phyloP scores from a whole-genome alignment of 2,329 filamentous ascomycete genomes.

The Sporothrix variecibatus region DNA sequence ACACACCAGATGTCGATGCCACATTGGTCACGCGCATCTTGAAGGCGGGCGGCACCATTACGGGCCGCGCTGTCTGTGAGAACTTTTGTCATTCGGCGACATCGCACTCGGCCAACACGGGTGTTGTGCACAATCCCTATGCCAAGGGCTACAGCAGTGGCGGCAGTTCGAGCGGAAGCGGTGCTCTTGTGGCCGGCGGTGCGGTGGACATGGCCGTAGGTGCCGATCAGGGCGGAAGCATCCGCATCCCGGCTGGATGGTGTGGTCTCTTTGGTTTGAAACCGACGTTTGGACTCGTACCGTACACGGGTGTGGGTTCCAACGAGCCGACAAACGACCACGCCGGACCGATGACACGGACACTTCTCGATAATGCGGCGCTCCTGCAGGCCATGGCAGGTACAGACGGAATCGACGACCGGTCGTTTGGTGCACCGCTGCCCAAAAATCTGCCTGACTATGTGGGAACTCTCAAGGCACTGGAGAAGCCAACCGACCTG shows the following conservation, averaged over 20 bases:
- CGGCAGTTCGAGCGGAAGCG: conserved; percentile 49
- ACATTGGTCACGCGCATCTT: conserved; percentile 47
- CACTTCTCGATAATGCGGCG: conserved; percentile 36
- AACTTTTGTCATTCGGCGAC: conserved; percentile 46
- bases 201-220: conserved; percentile 40
- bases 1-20: conserved; percentile 40
- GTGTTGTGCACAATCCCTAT: conserved; percentile 50
- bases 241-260: conserved; percentile 38
- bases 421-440: conserved; percentile 33
- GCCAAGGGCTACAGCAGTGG: conserved; percentile 48
- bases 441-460: conserved; percentile 31
- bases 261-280: conserved; percentile 41
- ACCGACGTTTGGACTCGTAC: conserved; percentile 39
- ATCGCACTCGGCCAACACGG: conserved; percentile 48
- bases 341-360: conserved; percentile 38
- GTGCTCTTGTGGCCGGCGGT: conserved; percentile 44
- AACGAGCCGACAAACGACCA: conserved; percentile 39
- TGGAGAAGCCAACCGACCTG: conserved; percentile 27
- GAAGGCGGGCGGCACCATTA: conserved; percentile 45
- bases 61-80: conserved; percentile 50
- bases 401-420: conserved; percentile 39
- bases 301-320: conserved; percentile 39
- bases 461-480: conserved; percentile 24
- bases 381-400: conserved; percentile 40
- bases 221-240: conserved; percentile 41